Base-by-base conservation (phyloP, 2,329 filamentous ascomycete genomes). In the Monosporascus sp. region DNA sequence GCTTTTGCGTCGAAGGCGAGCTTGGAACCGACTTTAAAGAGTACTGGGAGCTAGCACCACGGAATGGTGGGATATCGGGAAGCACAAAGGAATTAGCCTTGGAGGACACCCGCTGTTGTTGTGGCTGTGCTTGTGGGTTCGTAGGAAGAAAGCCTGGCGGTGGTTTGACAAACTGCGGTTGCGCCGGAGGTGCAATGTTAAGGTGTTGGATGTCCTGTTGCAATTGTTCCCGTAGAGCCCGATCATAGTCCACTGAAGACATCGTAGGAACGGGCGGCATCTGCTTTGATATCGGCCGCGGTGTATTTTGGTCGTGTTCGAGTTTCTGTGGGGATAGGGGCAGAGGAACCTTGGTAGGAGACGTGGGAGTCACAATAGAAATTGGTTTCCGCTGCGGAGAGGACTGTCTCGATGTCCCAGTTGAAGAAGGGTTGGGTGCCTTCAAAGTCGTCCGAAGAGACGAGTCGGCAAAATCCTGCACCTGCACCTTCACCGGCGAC, bases 351-450 rank as follows among this genome's bases (percentile, higher is more conserved):
- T 82, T 86, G 2, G 79, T 70, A 7, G 85, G 83, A 4, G 84
- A 84, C 17, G 70, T 62, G 11, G 71, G 66, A 47, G 63, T 53
- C 52, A 56, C 59, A 11, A 58, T 59, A 34, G 72, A 70, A 46
- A 80, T 74, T 37, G 77, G 80, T 68, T 78, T 83, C 62, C 77
- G 74, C 66, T 81, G 84, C 3, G 85, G 84, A 37, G 83, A 85
- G 3, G 74, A 68, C 62, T 85, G 82, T 48, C 83, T 75, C 14
- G 81, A 76, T 0, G 77, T 79, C 9, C 70, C 73, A 1, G 71
- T 65, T 41, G 71, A 69, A 25, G 73, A 73, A 6, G 70, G 71
- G n/a, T 67, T 69, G 39, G 63, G 55, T 37, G 60, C 68, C 65
- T 84, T 85, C 55, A 86, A 72, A 1, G 82, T 85, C 59, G 82